Base-by-base conservation (phyloP, 257 asterid species). In the Gynochthodes officinalis region DNA sequence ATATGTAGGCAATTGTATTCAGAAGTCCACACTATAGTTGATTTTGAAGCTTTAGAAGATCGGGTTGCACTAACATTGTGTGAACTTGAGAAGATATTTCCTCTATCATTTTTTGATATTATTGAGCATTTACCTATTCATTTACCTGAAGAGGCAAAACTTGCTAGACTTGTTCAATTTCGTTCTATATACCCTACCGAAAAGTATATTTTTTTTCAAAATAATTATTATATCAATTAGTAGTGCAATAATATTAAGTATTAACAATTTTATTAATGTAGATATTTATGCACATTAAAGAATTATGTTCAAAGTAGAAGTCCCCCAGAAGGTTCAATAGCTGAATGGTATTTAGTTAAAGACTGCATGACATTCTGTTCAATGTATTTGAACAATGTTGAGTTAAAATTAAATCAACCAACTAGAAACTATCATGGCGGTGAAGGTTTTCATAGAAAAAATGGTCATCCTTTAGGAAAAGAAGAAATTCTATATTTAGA, bases 301-400 rank as follows among this genome's bases (percentile, higher is more conserved):
- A 62, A 37, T 8, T 76, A 76, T 64, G 63, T 9, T 9, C 23
- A 30, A 0, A 62, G 39, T 25, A 4, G 44, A 71, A 49, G 73
- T 70, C 67, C 43, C 5, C 76, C 69, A 0, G 63, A 76, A 44
- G n/a, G n/a, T n/a, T n/a, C n/a, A n/a, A n/a, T n/a, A n/a, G n/a
- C n/a, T n/a, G n/a, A n/a, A n/a, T n/a, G n/a, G n/a, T n/a, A n/a
- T n/a, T n/a, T n/a, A n/a, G n/a, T n/a, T 71, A 42, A 76, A 18
- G 80, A 76, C 18, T 70, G 80, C 53, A 52, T 62, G 64, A 49
- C 64, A 7, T 70, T 76, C 52, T 76, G 80, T 42, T 52, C 75
- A 21, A 44, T 64, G 46, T 59, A 75, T 23, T 67, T 75, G 18
- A 63, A 58, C n/a, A 55, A 67, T 44, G 50, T 49, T 30, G 79